Conservation (phyloP, 352 stramenopile species). For the Thalassiosira allenii region DNA sequence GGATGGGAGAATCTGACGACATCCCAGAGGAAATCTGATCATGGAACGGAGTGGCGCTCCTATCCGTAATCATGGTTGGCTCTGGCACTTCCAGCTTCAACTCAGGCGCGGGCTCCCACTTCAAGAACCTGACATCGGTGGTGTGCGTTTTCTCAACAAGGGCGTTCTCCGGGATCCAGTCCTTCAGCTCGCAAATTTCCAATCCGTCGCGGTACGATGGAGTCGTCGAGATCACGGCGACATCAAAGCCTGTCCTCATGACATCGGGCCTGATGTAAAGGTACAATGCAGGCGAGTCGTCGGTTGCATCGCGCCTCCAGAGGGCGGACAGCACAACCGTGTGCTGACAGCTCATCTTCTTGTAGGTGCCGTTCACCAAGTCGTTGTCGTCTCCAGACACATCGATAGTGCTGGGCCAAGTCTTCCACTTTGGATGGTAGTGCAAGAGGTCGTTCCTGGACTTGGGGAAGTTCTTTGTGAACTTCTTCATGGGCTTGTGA, state of each 20-base stretch:
- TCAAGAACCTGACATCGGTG: constrained; percentile 52
- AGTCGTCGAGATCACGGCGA: constrained; percentile 70
- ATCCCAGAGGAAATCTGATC: constrained; percentile 30
- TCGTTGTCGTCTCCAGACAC: constrained; percentile 43
- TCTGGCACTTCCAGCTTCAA: constrained; percentile 51
- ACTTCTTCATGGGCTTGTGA: constrained; percentile 22
- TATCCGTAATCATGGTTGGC: constrained; percentile 38
- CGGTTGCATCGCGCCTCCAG: constrained; percentile 55
- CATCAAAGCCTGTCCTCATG: constrained; percentile 60
- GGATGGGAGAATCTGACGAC: constrained; percentile 30
- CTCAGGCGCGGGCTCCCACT: constrained; percentile 48
- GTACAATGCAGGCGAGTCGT: constrained; percentile 57
- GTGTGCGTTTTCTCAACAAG: constrained; percentile 45
- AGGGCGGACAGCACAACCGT: constrained; percentile 62
- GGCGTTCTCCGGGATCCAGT: constrained; percentile 62
- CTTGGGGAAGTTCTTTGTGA: constrained; percentile 55
- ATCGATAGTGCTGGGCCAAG: constrained; percentile 66
- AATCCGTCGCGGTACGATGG: constrained; percentile 52
- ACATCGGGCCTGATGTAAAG: constrained; percentile 74
- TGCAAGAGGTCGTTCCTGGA: constrained; percentile 57
- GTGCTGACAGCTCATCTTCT: constrained; percentile 51
- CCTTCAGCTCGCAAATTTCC: constrained; percentile 51
- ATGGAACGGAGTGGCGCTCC: constrained; percentile 35
- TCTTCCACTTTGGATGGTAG: constrained; percentile 76
- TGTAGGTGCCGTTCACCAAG: constrained; percentile 64